These are phyloP conservation scores for Symmetrospora coprosmae DNA, from an alignment of 768 basidiomycete genomes.

Conservation along the genomic window DNA sequence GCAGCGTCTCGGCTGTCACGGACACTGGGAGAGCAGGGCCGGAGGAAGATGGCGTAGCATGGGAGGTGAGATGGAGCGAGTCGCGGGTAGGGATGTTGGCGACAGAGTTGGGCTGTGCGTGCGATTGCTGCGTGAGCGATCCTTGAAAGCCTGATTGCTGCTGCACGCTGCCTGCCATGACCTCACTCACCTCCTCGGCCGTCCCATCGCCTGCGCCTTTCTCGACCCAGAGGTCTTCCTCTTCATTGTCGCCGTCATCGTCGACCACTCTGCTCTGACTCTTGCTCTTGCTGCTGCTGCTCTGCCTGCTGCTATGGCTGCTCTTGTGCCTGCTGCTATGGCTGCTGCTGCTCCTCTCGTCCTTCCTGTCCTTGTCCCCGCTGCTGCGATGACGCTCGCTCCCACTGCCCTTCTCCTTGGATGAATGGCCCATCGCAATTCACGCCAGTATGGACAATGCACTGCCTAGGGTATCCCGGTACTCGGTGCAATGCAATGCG, in stretches of 20 bases:
- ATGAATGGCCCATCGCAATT: too few species aligned
- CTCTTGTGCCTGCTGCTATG: conserved; percentile 31
- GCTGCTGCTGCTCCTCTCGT: conserved; percentile 31
- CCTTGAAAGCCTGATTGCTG: conserved; percentile 23
- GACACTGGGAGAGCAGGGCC: conserved; percentile 45
- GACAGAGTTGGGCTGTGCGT: conserved; percentile 18
- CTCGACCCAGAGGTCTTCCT: conserved; percentile 62
- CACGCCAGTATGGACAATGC: too few species aligned
- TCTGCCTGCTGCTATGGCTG: conserved; percentile 30
- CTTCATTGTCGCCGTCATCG: conserved; percentile 49
- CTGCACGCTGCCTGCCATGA: too few species aligned
- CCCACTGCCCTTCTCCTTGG: neutral
- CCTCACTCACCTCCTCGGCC: too few species aligned
- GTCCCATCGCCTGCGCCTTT: conserved; percentile 70
- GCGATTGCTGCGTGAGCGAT: neutral
- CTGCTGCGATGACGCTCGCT: too few species aligned
- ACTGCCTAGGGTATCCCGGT: too few species aligned
- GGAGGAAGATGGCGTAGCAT: conserved; percentile 43
- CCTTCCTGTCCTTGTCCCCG: conserved; percentile 29
- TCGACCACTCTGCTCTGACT: conserved; percentile 52
- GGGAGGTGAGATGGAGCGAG: conserved; percentile 55
- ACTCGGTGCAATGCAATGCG: too few species aligned
- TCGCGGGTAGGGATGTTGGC: conserved; percentile 63
- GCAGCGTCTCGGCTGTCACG: conserved; percentile 42
- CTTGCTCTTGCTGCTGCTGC: conserved; percentile 35